These are phyloP conservation scores for Achaetomiella virescens DNA, from an alignment of 495 filamentous ascomycete genomes.

Conservation along the genomic window DNA sequence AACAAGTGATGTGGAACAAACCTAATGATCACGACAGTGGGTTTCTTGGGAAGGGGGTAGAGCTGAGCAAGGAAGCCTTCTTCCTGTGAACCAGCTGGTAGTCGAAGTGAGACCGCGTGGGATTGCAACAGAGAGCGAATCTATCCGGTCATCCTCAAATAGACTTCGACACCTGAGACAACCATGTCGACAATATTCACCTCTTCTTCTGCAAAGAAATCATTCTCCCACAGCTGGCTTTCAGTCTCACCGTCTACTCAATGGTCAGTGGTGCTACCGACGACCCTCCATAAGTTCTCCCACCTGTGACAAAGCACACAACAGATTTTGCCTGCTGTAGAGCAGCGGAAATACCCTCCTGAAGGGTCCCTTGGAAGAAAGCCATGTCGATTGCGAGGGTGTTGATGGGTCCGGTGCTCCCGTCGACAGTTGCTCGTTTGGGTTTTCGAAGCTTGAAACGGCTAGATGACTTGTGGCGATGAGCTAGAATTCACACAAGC, in stretches of 20 bases:
- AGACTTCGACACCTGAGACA: neutral
- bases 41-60: conserved; percentile 66
- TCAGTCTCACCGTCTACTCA: conserved; percentile 54
- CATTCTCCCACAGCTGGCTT: conserved; percentile 68
- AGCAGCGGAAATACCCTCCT: conserved; percentile 70
- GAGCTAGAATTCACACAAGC: no score
- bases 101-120: conserved; percentile 59
- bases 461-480: no score
- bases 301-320: conserved; percentile 47
- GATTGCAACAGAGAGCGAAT: conserved; percentile 44
- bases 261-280: conserved; percentile 1
- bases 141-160: conserved; percentile 18
- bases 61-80: conserved; percentile 74
- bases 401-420: neutral
- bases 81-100: conserved; percentile 66
- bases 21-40: conserved; percentile 72
- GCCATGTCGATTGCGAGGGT: conserved; percentile 35
- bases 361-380: conserved; percentile 73
- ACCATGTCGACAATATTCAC: conserved; percentile 31
- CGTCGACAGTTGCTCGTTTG: conserved; percentile 7
- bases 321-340: conserved; percentile 51
- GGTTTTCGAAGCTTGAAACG: no score
- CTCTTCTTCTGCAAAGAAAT: conserved; percentile 57
- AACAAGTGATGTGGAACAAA: conserved; percentile 29
- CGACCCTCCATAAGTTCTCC: neutral